These are phyloP conservation scores for Crotalaria pallida DNA, from an alignment of 306 rosid genomes.

Conservation along the genomic window DNA sequence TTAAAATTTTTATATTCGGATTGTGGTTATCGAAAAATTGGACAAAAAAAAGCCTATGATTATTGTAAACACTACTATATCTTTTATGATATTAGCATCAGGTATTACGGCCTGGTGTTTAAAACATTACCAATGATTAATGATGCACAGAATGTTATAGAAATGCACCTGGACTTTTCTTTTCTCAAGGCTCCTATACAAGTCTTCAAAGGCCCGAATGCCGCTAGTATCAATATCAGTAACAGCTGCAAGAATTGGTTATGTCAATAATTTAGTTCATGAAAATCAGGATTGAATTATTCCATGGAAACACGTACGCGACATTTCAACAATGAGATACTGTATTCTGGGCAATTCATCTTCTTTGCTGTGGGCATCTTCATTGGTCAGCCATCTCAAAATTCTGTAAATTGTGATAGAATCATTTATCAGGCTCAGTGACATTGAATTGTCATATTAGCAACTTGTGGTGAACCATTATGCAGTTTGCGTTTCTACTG, in stretches of 20 bases:
- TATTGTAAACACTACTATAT: no score
- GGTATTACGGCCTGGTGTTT: no score
- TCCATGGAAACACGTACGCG: conserved; percentile 50
- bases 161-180: conserved; percentile 45
- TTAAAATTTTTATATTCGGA: no score
- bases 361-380: conserved; percentile 32
- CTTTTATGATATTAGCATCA: no score
- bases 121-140: no score
- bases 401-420: conserved; percentile 37
- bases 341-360: conserved; percentile 29
- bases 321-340: conserved; percentile 58
- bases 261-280: background rate
- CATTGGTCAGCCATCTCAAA: conserved; percentile 64
- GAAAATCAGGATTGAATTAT: background rate
- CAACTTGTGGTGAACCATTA: background rate
- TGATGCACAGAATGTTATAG: background rate
- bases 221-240: conserved; percentile 81
- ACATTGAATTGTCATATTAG: background rate
- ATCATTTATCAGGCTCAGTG: background rate
- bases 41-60: no score
- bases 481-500: background rate
- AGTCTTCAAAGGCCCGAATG: conserved; percentile 57
- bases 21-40: no score
- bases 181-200: conserved; percentile 47
- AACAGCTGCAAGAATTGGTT: conserved; percentile 51